Evolutionary conservation across 805 yeast species (phyloP).

Genomic region (Metahyphopichia silvanorum): DNA sequence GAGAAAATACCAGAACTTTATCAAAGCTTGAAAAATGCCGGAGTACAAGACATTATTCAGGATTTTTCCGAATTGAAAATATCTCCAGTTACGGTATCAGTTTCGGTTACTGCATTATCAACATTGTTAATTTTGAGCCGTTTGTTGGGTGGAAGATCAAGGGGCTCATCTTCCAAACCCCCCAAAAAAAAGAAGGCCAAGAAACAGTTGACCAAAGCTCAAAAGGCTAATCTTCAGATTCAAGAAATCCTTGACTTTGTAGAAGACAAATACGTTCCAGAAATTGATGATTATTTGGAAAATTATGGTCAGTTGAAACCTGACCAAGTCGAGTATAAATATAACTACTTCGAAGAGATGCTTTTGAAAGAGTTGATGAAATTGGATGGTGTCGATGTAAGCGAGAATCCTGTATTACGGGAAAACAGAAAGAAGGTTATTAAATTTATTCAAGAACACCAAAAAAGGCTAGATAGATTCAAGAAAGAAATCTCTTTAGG

Average conservation of each 20-base stretch:
- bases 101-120: conserved; percentile 27
- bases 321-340: conserved; percentile 44
- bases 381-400: conserved; percentile 61
- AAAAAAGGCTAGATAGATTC: conserved; percentile 52
- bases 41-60: conserved; percentile 19
- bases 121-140: conserved; percentile 21
- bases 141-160: conserved; percentile 8
- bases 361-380: conserved; percentile 62
- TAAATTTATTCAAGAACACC: conserved; percentile 56
- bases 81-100: conserved; percentile 32
- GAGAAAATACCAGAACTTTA: not conserved
- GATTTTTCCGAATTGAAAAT: conserved; percentile 27
- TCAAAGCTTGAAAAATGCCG: conserved; percentile 9
- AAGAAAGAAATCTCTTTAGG: conserved; percentile 30
- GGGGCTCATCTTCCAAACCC: conserved; percentile 7
- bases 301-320: conserved; percentile 19
- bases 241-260: conserved; percentile 38
- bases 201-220: conserved; percentile 38
- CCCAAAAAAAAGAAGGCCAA: conserved; percentile 22
- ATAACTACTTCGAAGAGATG: conserved; percentile 62
- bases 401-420: conserved; percentile 50
- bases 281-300: conserved; percentile 31
- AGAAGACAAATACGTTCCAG: conserved; percentile 37
- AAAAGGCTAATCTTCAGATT: conserved; percentile 36
- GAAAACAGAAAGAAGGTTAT: conserved; percentile 57